Evolutionary conservation across 2,329 filamentous ascomycete genomes (phyloP), one percentile per base, ranked within the genome.

Genomic region (Penicillium palitans): DNA sequence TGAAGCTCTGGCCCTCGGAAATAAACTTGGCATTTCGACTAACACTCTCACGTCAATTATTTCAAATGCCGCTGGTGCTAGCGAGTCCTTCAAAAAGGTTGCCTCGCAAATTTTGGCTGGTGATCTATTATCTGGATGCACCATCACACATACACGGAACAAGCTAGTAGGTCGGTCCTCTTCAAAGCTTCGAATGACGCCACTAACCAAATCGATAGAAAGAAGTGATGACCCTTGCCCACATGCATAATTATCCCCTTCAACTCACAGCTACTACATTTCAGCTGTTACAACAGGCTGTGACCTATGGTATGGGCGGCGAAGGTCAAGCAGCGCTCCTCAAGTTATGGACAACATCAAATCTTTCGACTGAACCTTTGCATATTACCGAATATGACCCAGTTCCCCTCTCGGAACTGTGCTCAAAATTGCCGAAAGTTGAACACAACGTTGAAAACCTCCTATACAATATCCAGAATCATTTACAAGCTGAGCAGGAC

Each of bases 1-100:
- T 44, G 59, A 61, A 52, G 56, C 59, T 24, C 31, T 61, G 40
- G 56, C 51, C 17, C 56, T 61, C 6, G 59, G 51, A 37, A 17
- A 40, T 1, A 59, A 56, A 25, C 51, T 61, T n/a, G 55, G 45
- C 4, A 27, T 61, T 35, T 49, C 50, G 8, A 49, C 19, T 19
- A 41, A n/a, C 3, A 33, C 27, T 12, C 59, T 61, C 3, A 12
- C n/a, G 7, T 45, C 59, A 44, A 61, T 61, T 13, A 61, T 61
- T 31, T 55, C 52, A 21, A 55, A 45, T 41, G 59, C 56, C 2
- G 59, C 59, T 27, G 59, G 59, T 24, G 46, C 42, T 19, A 58
- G 59, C 15, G 29, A 55, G 9, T 51, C 45, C 19, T 61, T 58
- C 45, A 58, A 52, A 44, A 40, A 4, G 1, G 21, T 55, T 29